A percentile compares a stretch with the other conserved stretches of the same genome.
Evolutionary conservation across 768 basidiomycete species (phyloP).

Genomic region (Pisolithus tinctorius): DNA sequence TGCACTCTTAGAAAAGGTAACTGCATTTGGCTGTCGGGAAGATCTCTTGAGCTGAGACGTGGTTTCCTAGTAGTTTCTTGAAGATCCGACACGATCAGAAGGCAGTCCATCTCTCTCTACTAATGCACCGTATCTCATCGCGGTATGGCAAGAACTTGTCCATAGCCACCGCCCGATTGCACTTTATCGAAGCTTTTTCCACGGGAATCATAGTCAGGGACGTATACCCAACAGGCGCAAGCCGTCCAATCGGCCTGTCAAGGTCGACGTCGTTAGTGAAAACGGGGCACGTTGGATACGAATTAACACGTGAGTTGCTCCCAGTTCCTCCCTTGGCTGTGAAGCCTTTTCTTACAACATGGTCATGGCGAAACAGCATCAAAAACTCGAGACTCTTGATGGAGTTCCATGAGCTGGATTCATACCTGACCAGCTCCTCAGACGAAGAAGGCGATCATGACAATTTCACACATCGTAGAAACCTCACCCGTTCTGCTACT

Average conservation of each 20-base stretch:
- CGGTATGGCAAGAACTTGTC: constrained; percentile 77
- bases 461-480: constrained; percentile 7
- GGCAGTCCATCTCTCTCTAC: constrained; percentile 53
- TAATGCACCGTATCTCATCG: constrained; percentile 74
- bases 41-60: constrained; percentile 1
- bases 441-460: constrained; percentile 43
- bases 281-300: constrained; percentile 75
- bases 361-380: constrained; percentile 39
- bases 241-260: constrained; percentile 31
- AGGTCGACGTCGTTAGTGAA: constrained; percentile 78
- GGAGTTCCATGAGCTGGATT: constrained; percentile 82
- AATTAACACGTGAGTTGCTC: constrained; percentile 75
- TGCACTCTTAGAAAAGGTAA: constrained; percentile 35
- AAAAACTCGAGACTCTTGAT: constrained; percentile 71
- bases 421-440: constrained; percentile 51
- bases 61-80: constrained; percentile 46
- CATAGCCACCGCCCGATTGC: constrained; percentile 53
- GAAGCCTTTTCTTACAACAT: not conserved
- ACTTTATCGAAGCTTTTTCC: constrained; percentile 49
- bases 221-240: not conserved
- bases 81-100: constrained; percentile 25
- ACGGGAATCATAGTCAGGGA: not conserved
- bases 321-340: not conserved
- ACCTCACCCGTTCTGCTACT: constrained; percentile 36
- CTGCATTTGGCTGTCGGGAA: not conserved